Base-by-base conservation (phyloP, 2,329 filamentous ascomycete genomes). In the Cadophora sp. region DNA sequence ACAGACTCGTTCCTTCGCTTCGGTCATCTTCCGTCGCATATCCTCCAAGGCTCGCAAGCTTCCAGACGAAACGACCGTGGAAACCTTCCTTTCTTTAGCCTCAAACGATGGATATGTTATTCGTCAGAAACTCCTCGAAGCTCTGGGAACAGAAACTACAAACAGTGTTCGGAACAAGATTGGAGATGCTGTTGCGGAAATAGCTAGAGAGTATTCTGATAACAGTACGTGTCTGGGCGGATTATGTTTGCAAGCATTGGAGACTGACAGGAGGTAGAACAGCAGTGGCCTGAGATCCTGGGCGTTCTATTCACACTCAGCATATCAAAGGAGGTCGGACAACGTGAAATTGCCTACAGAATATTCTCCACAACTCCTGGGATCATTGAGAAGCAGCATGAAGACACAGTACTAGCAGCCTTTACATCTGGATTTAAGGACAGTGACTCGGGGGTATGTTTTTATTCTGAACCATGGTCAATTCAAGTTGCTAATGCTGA, bases 311-410 rank as follows among this genome's bases (percentile, higher is more conserved):
- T 97, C 83, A 90, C 93, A 75, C 89, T 96, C 47, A 98, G 95
- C 80, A 94, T 96, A 79, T 94, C 93, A 24, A 83, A 87, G 62
- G 92, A 97, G 69, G 81, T 91, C 36, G 91, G 91, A 71, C 91
- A 96, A 81, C 90, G 96, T 70, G 96, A 98, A 81, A 93, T 91
- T 58, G 93, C 96, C 20, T 99, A 96, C 82, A 89, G 96, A 70
- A 96, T 99, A 75, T 97, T 99, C 79, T 91, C 94, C 53, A 95
- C 94, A 1, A 98, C 95, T 0, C 96, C 96, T 4, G 92, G 92
- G 39, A 95, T 99, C 74, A 98, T 99, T 75, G 94, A 97, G 81
- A 95, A 91, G 80, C 93, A 97, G 78, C 95, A 98, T 75, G 93
- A 97, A 78, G 91, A 94, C 70, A 89, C 91, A n/a, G 94, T 99